Conservation (phyloP, 2,329 filamentous ascomycete species). For the Periconia sp. region DNA sequence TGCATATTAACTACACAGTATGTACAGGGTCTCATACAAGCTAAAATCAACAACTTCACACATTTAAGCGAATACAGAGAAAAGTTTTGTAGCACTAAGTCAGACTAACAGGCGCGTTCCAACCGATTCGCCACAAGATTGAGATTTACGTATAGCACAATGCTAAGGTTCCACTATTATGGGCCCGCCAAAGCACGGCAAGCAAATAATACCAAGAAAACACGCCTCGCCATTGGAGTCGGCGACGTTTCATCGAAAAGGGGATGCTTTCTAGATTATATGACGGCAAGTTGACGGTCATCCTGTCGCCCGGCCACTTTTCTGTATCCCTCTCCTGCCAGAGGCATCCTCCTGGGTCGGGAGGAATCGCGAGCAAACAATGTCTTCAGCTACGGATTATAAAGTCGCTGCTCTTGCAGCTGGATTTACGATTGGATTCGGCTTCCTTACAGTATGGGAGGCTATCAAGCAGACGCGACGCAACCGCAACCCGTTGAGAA, state of each 20-base stretch:
- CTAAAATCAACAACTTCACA: too few species aligned
- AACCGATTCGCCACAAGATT: background rate
- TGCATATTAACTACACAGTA: background rate
- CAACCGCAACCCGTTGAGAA: constrained; percentile 35
- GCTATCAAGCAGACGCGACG: constrained; percentile 37
- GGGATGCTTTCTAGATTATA: background rate
- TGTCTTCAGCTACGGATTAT: constrained; percentile 16
- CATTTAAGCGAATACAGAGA: too few species aligned
- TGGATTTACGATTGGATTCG: constrained; percentile 39
- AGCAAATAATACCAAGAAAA: background rate
- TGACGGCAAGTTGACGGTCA: background rate
- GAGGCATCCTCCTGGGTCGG: background rate
- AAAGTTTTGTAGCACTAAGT: too few species aligned
- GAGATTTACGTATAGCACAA: background rate
- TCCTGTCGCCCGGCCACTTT: background rate
- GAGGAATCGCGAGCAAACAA: background rate
- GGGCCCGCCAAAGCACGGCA: background rate
- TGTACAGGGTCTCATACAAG: background rate
- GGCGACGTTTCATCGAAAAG: background rate
- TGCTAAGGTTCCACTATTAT: background rate
- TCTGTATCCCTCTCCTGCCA: background rate
- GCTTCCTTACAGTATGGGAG: constrained; percentile 37
- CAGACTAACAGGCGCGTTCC: background rate
- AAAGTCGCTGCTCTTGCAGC: constrained; percentile 36
- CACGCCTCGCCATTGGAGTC: background rate